These are phyloP conservation scores for Fusarium sp. DNA, from an alignment of 2,329 filamentous ascomycete genomes.

Conservation along the genomic window DNA sequence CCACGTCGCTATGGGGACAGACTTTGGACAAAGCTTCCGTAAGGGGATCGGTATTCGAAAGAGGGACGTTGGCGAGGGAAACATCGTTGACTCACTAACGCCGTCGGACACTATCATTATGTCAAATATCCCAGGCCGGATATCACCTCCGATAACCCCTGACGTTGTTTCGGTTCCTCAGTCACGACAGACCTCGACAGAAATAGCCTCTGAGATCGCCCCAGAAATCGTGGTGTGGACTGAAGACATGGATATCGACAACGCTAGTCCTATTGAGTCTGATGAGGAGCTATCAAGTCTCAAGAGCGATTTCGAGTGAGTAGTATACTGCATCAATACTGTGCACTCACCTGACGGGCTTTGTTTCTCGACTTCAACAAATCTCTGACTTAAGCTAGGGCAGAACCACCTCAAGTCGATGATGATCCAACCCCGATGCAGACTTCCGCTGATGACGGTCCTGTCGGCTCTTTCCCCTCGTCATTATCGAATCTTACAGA, in stretches of 20 bases:
- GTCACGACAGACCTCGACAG: constrained; percentile 52
- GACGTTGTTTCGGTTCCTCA: constrained; percentile 43
- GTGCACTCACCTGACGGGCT: neutral
- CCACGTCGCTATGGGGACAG: constrained; percentile 46
- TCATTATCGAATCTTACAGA: constrained; percentile 67
- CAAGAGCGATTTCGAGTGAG: constrained; percentile 48
- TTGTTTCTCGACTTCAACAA: constrained; percentile 3
- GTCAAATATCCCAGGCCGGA: constrained; percentile 46
- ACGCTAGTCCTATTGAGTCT: constrained; percentile 37
- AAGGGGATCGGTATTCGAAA: constrained; percentile 43
- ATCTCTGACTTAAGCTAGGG: constrained; percentile 38
- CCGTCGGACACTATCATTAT: constrained; percentile 44
- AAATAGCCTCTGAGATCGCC: constrained; percentile 53
- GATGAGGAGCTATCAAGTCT: constrained; percentile 43
- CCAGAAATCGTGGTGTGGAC: constrained; percentile 61
- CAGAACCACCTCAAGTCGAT: constrained; percentile 36
- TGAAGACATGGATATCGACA: constrained; percentile 54
- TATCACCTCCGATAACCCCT: constrained; percentile 48
- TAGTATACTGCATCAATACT: constrained; percentile 16
- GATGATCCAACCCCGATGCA: constrained; percentile 36
- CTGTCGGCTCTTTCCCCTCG: constrained; percentile 62
- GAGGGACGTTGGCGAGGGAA: constrained; percentile 37
- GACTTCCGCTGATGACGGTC: constrained; percentile 32
- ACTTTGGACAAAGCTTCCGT: constrained; percentile 40
- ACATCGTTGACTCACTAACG: constrained; percentile 44